Evolutionary conservation across 129 eudicot species (phyloP).

Genomic region (Tagetes erecta): DNA sequence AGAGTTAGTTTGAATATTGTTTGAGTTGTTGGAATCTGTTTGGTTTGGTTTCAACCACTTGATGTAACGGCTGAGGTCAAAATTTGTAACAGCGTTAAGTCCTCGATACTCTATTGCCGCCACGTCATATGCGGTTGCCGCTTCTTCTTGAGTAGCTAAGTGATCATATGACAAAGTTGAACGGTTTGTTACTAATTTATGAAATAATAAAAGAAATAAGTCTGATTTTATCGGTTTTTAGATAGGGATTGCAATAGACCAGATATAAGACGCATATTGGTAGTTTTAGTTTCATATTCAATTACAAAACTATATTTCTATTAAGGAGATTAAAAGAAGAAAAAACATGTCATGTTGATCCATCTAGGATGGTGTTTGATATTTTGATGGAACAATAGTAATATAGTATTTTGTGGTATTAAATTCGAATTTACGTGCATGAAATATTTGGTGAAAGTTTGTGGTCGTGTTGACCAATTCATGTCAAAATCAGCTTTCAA

Average conservation of each 20-base stretch:
- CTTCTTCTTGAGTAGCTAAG: conserved; percentile 94
- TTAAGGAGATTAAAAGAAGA: background rate
- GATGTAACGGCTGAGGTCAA: conserved; percentile 91
- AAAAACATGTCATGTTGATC: no score
- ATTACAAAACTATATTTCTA: no score
- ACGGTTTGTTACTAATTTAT: conserved; percentile 10
- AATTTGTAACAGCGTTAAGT: conserved; percentile 86
- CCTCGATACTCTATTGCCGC: conserved; percentile 93
- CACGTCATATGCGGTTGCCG: conserved; percentile 90
- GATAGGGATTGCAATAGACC: background rate
- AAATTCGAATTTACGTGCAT: conserved; percentile 41
- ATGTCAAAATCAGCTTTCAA: conserved; percentile 24
- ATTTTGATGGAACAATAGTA: conserved; percentile 30
- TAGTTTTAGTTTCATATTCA: background rate
- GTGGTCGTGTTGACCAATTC: conserved; percentile 38
- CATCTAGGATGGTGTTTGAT: conserved; percentile 4
- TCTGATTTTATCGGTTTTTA: background rate
- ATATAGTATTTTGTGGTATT: conserved; percentile 6
- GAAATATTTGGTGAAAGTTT: conserved; percentile 51
- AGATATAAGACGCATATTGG: background rate
- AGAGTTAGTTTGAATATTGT: conserved; percentile 30
- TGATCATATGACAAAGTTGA: conserved; percentile 4
- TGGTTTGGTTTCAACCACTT: conserved; percentile 50
- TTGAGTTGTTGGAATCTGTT: conserved; percentile 30
- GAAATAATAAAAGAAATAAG: background rate